Evolutionary conservation across 768 basidiomycete genomes (phyloP).

Genomic region (Psilocybe subaeruginosa): DNA sequence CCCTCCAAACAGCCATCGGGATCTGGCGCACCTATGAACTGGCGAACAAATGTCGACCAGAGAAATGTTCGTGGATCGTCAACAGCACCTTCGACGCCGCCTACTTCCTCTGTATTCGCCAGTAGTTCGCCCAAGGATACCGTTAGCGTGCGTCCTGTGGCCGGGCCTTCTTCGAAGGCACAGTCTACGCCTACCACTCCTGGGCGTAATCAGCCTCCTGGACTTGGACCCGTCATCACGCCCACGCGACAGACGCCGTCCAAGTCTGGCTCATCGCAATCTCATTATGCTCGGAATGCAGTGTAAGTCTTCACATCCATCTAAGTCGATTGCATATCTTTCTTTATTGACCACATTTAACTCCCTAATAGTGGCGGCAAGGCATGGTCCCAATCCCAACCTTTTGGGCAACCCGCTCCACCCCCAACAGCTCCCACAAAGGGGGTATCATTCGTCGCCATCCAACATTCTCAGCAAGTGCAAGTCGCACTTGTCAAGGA

Average conservation of each 20-base stretch:
- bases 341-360: background rate
- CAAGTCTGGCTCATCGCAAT: constrained; percentile 14
- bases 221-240: constrained; percentile 66
- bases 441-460: constrained; percentile 76
- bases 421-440: constrained; percentile 27
- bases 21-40: background rate
- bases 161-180: background rate
- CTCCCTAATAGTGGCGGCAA: constrained; percentile 39
- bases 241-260: constrained; percentile 52
- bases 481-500: constrained; percentile 49
- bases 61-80: background rate
- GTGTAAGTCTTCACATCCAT: constrained; percentile 45
- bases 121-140: background rate
- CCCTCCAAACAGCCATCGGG: constrained; percentile 1
- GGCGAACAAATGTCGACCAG: constrained; percentile 8
- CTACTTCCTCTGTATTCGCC: background rate
- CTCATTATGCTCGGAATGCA: constrained; percentile 38
- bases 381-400: constrained; percentile 64
- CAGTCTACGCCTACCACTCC: background rate
- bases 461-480: constrained; percentile 77
- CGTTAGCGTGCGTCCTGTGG: no score
- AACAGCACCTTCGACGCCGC: constrained; percentile 5
- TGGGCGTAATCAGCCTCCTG: constrained; percentile 25
- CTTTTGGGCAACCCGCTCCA: constrained; percentile 52
- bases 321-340: background rate